Conservation (phyloP, 176 grass and related monocot genomes). For the Guadua angustifolia region DNA sequence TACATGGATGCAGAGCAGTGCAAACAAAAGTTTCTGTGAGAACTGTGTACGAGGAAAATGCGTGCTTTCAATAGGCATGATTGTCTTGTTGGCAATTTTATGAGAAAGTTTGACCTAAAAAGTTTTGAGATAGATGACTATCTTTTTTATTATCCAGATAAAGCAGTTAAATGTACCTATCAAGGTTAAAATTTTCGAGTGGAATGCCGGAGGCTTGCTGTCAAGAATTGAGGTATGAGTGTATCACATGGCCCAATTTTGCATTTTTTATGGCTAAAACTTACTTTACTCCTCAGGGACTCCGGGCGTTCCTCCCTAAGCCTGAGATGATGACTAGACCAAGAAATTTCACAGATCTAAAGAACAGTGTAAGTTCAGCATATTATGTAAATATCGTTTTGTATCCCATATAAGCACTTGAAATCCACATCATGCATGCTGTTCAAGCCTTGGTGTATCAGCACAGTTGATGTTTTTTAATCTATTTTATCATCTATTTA, state of each 20-base stretch:
- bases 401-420: neutral
- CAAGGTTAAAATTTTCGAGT: slow-evolving; percentile 85
- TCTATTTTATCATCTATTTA: slow-evolving; percentile 29
- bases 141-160: slow-evolving; percentile 56
- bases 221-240: slow-evolving; percentile 77
- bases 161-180: slow-evolving; percentile 77
- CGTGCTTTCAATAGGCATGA: neutral
- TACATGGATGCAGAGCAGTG: slow-evolving; percentile 12
- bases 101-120: neutral
- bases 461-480: neutral
- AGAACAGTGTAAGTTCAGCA: slow-evolving; percentile 72
- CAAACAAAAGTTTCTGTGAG: neutral
- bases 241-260: slow-evolving; percentile 23
- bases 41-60: neutral
- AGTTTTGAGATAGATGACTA: slow-evolving; percentile 5
- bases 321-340: slow-evolving; percentile 74
- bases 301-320: slow-evolving; percentile 93
- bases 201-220: slow-evolving; percentile 85
- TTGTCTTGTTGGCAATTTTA: neutral
- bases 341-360: slow-evolving; percentile 77
- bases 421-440: neutral
- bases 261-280: slow-evolving; percentile 4
- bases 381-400: neutral
- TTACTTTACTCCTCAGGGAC: slow-evolving; percentile 53
- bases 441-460: slow-evolving; percentile 1